These are phyloP conservation scores for Talaromyces rugulosus DNA, from an alignment of 2,329 filamentous ascomycete genomes.

Conservation along the genomic window DNA sequence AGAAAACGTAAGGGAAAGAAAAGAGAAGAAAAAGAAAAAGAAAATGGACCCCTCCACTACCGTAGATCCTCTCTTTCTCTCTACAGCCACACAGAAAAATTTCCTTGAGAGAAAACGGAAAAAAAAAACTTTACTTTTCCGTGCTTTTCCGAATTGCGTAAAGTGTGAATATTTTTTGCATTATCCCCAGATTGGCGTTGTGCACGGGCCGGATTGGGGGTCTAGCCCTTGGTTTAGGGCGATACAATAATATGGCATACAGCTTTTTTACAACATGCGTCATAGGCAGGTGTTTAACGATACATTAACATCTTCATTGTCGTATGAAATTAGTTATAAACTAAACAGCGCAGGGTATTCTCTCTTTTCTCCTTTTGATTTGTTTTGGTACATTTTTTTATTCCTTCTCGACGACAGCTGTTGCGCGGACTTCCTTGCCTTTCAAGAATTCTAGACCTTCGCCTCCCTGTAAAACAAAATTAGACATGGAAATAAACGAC, in stretches of 20 bases:
- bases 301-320: not conserved
- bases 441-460: slow-evolving; percentile 61
- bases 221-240: not conserved
- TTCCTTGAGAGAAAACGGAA: slow-evolving; percentile 22
- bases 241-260: not conserved
- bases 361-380: slow-evolving; percentile 4
- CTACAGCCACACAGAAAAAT: not conserved
- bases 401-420: slow-evolving; percentile 61
- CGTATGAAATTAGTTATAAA: not conserved
- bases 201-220: slow-evolving; percentile 14
- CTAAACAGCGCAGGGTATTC: slow-evolving; percentile 1
- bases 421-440: slow-evolving; percentile 57
- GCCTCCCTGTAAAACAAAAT: slow-evolving; percentile 46
- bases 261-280: too few species aligned
- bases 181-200: slow-evolving; percentile 18
- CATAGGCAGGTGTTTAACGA: not conserved
- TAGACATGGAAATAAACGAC: slow-evolving; percentile 9
- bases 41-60: not conserved
- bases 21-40: not conserved
- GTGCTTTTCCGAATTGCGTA: slow-evolving; percentile 38
- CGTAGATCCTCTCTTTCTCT: not conserved
- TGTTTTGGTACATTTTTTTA: slow-evolving; percentile 2
- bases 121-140: slow-evolving; percentile 33
- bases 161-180: slow-evolving; percentile 19
- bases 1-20: not conserved